Percentiles rank a stretch among this genome's conserved stretches.
phyloP scores from a whole-genome alignment of 129 eudicot species.

The Saussurea involucrata region DNA sequence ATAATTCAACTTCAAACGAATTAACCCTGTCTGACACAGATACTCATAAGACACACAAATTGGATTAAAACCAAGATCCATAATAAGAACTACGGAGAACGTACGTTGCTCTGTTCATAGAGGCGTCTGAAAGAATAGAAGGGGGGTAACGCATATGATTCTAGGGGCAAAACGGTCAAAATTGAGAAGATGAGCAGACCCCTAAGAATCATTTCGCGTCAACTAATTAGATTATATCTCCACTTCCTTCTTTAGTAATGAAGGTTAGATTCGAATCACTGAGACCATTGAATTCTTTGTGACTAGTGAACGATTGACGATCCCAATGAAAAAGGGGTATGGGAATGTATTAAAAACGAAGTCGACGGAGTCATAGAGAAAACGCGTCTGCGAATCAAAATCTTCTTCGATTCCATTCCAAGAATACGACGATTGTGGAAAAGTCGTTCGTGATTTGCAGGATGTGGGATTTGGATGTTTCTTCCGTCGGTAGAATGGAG shows the following conservation, averaged over 20 bases:
- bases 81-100: neutral
- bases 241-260: neutral
- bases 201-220: slow-evolving; percentile 13
- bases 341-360: slow-evolving; percentile 4
- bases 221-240: neutral
- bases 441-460: slow-evolving; percentile 7
- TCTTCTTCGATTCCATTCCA: slow-evolving; percentile 15
- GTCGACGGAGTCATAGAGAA: slow-evolving; percentile 37
- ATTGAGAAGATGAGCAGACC: neutral
- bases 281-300: neutral
- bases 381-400: slow-evolving; percentile 24
- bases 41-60: neutral
- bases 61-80: neutral
- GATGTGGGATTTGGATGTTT: slow-evolving; percentile 7
- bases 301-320: neutral
- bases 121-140: slow-evolving; percentile 15
- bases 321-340: neutral
- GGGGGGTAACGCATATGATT: slow-evolving; percentile 17
- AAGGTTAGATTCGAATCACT: neutral
- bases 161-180: slow-evolving; percentile 19
- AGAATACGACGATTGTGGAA: slow-evolving; percentile 21
- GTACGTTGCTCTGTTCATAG: slow-evolving; percentile 10
- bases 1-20: neutral
- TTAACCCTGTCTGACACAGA: neutral
- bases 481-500: neutral